Evolutionary conservation across 768 basidiomycete species (phyloP).

Genomic region (Symmetrospora coprosmae): DNA sequence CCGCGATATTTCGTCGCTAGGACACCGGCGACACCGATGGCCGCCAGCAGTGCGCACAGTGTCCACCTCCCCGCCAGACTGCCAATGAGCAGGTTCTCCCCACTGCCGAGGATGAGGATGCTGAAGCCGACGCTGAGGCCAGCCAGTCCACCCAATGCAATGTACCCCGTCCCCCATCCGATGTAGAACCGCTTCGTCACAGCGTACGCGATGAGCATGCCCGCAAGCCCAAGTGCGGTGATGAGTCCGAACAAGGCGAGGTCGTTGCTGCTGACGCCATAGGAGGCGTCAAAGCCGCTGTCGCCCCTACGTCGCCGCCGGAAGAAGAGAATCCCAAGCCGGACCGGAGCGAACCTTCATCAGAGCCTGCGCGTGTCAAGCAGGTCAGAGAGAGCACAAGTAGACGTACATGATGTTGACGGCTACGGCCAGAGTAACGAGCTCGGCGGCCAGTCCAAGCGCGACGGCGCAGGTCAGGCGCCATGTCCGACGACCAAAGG

Average conservation of each 20-base stretch:
- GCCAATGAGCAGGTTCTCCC: background rate
- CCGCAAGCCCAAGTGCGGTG: background rate
- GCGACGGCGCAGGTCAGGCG: slow-evolving; percentile 2
- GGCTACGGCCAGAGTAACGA: slow-evolving; percentile 8
- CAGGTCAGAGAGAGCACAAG: background rate
- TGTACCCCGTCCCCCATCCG: slow-evolving; percentile 11
- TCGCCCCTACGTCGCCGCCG: background rate
- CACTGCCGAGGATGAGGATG: background rate
- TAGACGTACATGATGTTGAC: slow-evolving; percentile 3
- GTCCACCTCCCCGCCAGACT: slow-evolving; percentile 4
- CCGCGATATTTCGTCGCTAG: background rate
- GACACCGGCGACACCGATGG: background rate
- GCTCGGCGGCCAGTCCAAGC: slow-evolving; percentile 1
- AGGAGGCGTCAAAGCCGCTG: background rate
- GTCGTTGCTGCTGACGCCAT: background rate
- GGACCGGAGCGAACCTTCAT: background rate
- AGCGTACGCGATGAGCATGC: background rate
- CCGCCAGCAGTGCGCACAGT: background rate
- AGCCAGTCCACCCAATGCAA: background rate
- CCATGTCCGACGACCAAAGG: slow-evolving; percentile 9
- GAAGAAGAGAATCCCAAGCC: background rate
- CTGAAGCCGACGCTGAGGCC: slow-evolving; percentile 2
- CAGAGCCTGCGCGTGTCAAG: no score
- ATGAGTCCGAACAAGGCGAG: slow-evolving; percentile 1
- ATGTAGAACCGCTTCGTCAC: background rate